Base-by-base conservation (phyloP, 2,329 filamentous ascomycete genomes). In the Aspergillus sp. region DNA sequence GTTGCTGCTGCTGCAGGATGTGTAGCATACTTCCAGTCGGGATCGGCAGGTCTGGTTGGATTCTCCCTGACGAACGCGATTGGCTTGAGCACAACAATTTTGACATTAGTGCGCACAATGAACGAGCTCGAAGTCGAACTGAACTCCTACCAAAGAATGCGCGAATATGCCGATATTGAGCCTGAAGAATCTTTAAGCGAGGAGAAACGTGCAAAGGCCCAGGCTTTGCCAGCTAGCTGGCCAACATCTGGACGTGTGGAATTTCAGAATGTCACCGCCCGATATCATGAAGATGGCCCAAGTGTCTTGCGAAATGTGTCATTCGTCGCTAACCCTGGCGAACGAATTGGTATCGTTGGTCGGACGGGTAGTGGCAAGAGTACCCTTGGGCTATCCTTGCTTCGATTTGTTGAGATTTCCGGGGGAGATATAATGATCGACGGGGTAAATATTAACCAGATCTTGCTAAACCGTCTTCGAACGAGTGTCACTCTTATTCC, bases 51-150 rank as follows among this genome's bases (percentile, higher is more conserved):
- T 3, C 57, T 79, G 36, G 76, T 80, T 3, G 77, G 76, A 5
- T 79, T 80, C 59, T 80, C 77, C 1, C 62, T 81, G 26, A 73
- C 70, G 13, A 80, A 78, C 42, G 76, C 77, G 27, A 78, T 73
- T n/a, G 74, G 73, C 0, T 60, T 80, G 13, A 78, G 74, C 38
- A 64, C 71, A 45, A 73, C 73, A 0, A 79, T 80, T 34, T 53
- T 81, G 26, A 58, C 68, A 27, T 54, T 81, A 31, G 76, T 81
- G 7, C 70, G 77, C 27, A 62, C 68, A 10, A 74, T 77, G 67
- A 81, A 81, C 46, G 75, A 79, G 48, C 64, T 79, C 9, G 77
- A 80, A 53, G 69, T 80, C 0, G 76, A 80, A 56, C 66, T 80
- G 53, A 77, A 80, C 37, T 53, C 45, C 27, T 65, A 49, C 41